Percentiles rank a stretch among this genome's conserved stretches.
phyloP scores from a whole-genome alignment of 768 basidiomycete species.

The Lentinula detonsa region DNA sequence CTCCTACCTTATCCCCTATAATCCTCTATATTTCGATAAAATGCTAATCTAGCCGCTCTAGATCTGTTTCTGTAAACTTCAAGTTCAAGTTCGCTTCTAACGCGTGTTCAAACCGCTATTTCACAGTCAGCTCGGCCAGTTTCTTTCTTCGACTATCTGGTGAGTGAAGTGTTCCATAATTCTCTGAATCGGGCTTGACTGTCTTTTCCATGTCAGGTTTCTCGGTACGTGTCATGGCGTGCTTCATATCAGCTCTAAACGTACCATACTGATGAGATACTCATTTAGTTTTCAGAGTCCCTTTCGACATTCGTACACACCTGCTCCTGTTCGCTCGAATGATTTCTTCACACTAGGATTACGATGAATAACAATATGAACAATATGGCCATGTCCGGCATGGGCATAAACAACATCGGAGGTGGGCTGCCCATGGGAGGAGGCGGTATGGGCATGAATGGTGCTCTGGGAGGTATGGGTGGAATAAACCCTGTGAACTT shows the following conservation, averaged over 20 bases:
- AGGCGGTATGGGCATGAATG: not conserved
- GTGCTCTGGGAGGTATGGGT: not conserved
- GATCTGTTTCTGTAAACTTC: not conserved
- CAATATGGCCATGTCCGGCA: slow-evolving; percentile 2
- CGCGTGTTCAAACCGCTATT: not conserved
- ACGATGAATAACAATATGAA: slow-evolving; percentile 7
- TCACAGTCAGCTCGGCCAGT: not conserved
- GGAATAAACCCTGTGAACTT: not conserved
- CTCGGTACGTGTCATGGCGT: not conserved
- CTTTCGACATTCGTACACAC: not conserved
- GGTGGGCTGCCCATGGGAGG: not conserved
- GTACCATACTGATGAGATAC: not conserved
- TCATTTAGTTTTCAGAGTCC: not conserved
- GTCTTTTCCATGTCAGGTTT: not conserved
- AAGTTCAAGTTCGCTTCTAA: not conserved
- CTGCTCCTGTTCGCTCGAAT: not conserved
- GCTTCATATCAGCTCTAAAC: not conserved
- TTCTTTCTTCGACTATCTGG: not conserved
- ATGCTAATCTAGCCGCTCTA: not conserved
- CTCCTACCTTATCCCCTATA: not conserved
- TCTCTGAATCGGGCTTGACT: not conserved
- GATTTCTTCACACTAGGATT: not conserved
- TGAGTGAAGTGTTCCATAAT: not conserved
- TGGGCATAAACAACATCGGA: slow-evolving; percentile 2
- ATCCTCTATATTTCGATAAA: not conserved